Conservation (phyloP, 2,329 filamentous ascomycete species). For the Penicillium sp. region DNA sequence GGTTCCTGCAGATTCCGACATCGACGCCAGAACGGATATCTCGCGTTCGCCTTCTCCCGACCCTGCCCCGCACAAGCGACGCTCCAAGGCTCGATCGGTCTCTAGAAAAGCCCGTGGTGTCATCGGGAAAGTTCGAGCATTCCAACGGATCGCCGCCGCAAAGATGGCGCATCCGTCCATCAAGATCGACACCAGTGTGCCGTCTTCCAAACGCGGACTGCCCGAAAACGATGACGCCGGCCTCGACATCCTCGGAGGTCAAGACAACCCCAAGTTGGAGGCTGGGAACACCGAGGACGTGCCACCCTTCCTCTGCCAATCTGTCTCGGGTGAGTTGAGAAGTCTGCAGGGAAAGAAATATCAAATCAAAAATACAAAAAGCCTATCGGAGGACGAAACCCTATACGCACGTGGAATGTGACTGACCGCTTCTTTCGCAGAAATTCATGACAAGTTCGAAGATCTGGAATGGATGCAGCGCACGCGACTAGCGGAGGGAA, state of each 20-base stretch:
- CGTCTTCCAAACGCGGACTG: conserved; percentile 40
- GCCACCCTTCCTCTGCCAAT: conserved; percentile 42
- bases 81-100: conserved; percentile 36
- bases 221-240: conserved; percentile 38
- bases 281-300: conserved; percentile 33
- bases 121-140: conserved; percentile 43
- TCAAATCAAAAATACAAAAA: background rate
- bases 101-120: conserved; percentile 43
- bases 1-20: conserved; percentile 24
- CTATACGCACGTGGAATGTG: conserved; percentile 16
- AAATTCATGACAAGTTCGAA: conserved; percentile 61
- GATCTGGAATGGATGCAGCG: conserved; percentile 64
- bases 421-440: conserved; percentile 38
- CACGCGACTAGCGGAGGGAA: conserved; percentile 52
- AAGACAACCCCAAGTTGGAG: conserved; percentile 31
- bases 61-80: conserved; percentile 33
- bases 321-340: conserved; percentile 35
- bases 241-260: conserved; percentile 26
- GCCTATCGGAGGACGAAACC: conserved; percentile 17
- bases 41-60: conserved; percentile 37
- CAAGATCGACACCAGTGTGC: conserved; percentile 42
- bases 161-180: conserved; percentile 46
- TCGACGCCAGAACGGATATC: conserved; percentile 30
- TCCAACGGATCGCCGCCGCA: conserved; percentile 41
- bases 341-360: no score